Base-by-base conservation (phyloP, 2,329 filamentous ascomycete genomes). In the Gnomoniopsis smithogilvyi region DNA sequence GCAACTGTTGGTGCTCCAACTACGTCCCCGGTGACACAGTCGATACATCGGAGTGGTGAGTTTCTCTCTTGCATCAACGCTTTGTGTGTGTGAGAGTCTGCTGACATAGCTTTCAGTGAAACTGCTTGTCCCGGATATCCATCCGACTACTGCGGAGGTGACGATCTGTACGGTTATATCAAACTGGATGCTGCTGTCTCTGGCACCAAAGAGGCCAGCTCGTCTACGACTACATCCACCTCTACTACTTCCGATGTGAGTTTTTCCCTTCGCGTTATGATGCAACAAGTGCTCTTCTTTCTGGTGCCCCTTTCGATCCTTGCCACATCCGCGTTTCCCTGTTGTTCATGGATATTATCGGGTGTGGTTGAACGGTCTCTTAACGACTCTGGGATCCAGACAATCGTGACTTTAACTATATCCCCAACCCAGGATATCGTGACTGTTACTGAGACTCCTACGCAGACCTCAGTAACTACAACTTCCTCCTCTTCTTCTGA, bases 1-100 rank as follows among this genome's bases (percentile, higher is more conserved):
- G 83, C 34, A 72, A 79, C 54, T 94, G 90, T 69, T 94, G 89
- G 89, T 94, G 90, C 70, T 87, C 88, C 41, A 81, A 92, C 69
- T 86, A 86, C 66, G 78, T 79, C 2, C 90, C 90, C 10, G 68
- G 67, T 21, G 70, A 69, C 34, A 70, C 77, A 56, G 74, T 78
- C 53, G 67, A 74, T 22, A 70, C 73, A 1, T 64, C 63, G 36
- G 66, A 80, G 22, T 94, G 90, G 60, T 62, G 36, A 60, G 30
- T 48, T 6, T 22, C 12, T 22, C n/a, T 2, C 17, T 14, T n/a
- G n/a, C 6, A 14, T 41, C 34, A 17, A 6, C 6, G 17, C 14
- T 7, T 2, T 21, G 11, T 8, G n/a, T 21, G 11, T 8, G n/a
- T 19, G 4, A 21, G 17, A 2, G 17, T 34, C 14, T n/a, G 21